Percentiles rank a stretch among this genome's conserved stretches.
Conservation (phyloP, 208 protist genomes). For the Leishmania tropica region DNA sequence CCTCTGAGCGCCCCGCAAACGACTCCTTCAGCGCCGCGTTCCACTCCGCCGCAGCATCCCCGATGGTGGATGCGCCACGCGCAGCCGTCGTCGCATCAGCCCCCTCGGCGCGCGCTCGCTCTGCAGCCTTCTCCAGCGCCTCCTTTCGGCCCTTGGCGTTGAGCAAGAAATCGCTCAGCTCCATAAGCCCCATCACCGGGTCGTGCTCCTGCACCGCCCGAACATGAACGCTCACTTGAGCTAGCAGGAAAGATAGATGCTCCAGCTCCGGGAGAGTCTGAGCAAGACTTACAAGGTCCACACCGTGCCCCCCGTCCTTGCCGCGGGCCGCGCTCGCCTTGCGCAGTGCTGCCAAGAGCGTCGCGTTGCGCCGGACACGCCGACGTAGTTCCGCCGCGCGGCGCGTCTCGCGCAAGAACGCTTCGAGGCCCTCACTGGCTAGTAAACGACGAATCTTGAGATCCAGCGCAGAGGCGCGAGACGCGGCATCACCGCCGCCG, state of each 20-base stretch:
- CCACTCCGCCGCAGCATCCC: neutral
- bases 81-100: neutral
- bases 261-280: conserved; percentile 31
- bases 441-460: conserved; percentile 7
- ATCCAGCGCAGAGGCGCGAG: neutral
- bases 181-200: conserved; percentile 14
- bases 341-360: conserved; percentile 12
- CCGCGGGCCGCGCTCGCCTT: neutral
- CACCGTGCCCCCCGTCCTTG: neutral
- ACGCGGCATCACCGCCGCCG: neutral
- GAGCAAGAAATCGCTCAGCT: conserved; percentile 34
- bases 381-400: conserved; percentile 13
- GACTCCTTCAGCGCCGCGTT: conserved; percentile 16
- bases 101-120: conserved; percentile 5
- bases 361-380: conserved; percentile 14
- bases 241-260: conserved; percentile 14
- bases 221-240: conserved; percentile 20
- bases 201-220: conserved; percentile 28
- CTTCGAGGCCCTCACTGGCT: neutral
- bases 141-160: conserved; percentile 16
- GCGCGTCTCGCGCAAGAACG: conserved; percentile 17
- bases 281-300: neutral
- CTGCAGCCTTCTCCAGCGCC: conserved; percentile 28
- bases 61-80: too few relatives aligned
- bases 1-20: conserved; percentile 12